Percentiles rank a stretch among this genome's conserved stretches.
These are phyloP conservation scores for Trichoderma sp. DNA, from an alignment of 2,329 filamentous ascomycete genomes.

Conservation along the genomic window DNA sequence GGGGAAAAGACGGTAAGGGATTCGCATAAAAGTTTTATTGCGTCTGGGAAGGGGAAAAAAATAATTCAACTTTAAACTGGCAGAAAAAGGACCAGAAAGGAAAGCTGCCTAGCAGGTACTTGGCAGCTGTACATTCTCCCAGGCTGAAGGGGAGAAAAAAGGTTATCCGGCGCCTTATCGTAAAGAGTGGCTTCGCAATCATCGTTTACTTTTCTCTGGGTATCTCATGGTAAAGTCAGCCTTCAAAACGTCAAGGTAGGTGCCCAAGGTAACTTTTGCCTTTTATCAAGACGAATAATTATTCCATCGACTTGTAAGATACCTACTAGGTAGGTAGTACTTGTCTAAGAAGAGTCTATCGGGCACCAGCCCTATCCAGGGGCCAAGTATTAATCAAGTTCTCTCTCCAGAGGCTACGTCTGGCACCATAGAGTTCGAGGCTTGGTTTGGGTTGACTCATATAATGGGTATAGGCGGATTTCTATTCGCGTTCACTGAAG, in stretches of 20 bases:
- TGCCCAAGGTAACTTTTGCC: background rate
- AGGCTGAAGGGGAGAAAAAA: background rate
- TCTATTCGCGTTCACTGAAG: background rate
- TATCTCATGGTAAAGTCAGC: background rate
- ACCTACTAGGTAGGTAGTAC: too few species aligned
- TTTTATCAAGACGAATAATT: background rate
- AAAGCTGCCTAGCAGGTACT: background rate
- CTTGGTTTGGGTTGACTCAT: background rate
- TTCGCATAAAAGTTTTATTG: background rate
- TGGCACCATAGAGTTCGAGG: background rate
- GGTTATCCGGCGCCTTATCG: background rate
- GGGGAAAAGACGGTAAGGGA: too few species aligned
- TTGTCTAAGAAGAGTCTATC: too few species aligned
- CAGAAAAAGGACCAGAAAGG: background rate
- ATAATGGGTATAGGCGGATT: background rate
- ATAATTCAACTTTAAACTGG: background rate
- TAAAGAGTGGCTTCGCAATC: background rate
- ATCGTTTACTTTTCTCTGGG: background rate
- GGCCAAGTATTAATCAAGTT: background rate
- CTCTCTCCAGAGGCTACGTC: background rate
- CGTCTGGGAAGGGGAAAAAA: background rate
- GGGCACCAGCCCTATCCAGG: too few species aligned
- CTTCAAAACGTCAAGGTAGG: background rate
- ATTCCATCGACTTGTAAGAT: too few species aligned
- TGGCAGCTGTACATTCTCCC: background rate